Conservation (phyloP, 2,329 filamentous ascomycete species). For the Penicillium sp. region DNA sequence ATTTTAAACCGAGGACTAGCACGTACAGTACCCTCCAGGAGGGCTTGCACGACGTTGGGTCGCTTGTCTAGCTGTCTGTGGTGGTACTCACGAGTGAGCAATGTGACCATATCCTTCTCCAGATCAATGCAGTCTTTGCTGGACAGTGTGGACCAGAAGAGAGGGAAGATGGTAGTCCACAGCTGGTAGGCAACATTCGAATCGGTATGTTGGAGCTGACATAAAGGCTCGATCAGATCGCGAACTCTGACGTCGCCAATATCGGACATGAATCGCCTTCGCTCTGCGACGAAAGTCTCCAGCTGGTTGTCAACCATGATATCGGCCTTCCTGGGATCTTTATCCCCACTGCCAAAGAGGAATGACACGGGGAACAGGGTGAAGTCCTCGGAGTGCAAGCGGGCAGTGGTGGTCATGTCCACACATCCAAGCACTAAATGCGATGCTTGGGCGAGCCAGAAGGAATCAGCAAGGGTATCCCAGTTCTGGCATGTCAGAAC, state of each 20-base stretch:
- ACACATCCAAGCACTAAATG: constrained; percentile 89
- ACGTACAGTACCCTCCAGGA: constrained; percentile 83
- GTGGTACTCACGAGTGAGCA: constrained; percentile 95
- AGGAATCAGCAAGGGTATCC: constrained; percentile 91
- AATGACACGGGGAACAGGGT: constrained; percentile 71
- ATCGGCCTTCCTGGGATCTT: constrained; percentile 63
- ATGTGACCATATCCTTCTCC: constrained; percentile 83
- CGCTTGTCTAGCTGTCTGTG: constrained; percentile 90
- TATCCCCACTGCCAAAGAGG: constrained; percentile 70
- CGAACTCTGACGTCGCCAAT: constrained; percentile 81
- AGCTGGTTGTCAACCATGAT: constrained; percentile 79
- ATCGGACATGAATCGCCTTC: constrained; percentile 80
- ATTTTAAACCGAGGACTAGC: constrained; percentile 87
- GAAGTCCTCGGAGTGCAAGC: constrained; percentile 82
- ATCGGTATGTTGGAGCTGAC: constrained; percentile 89
- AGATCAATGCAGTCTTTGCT: constrained; percentile 88
- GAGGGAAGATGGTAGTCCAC: constrained; percentile 87
- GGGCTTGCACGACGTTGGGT: constrained; percentile 90
- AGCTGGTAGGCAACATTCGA: constrained; percentile 78
- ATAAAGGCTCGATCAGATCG: constrained; percentile 85
- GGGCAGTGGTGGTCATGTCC: constrained; percentile 76
- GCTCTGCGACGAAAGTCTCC: constrained; percentile 72
- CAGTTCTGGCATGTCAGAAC: constrained; percentile 91
- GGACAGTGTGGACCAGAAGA: constrained; percentile 86
- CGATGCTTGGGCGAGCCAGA: constrained; percentile 94